phyloP scores from a whole-genome alignment of 1,139 yeast species.

The Scheffersomyces segobiensis region DNA sequence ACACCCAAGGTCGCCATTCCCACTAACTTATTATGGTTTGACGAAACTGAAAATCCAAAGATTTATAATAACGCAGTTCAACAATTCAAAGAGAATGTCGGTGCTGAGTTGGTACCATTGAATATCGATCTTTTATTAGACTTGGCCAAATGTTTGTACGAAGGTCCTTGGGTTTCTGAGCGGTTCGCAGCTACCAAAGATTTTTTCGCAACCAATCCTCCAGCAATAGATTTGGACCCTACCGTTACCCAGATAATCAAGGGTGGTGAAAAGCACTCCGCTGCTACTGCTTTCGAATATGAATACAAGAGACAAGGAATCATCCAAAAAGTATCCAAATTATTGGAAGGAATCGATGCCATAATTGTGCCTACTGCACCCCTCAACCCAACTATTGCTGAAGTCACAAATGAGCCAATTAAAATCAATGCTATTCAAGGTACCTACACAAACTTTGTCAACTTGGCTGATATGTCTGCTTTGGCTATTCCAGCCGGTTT shows the following conservation, averaged over 20 bases:
- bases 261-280: conserved; percentile 75
- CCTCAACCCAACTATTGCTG: conserved; percentile 76
- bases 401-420: conserved; percentile 77
- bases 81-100: conserved; percentile 54
- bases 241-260: conserved; percentile 75
- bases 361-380: conserved; percentile 93
- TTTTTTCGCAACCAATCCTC: conserved; percentile 74
- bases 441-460: conserved; percentile 94
- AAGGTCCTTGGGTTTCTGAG: conserved; percentile 99
- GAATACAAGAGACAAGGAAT: conserved; percentile 84
- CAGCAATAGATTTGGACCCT: conserved; percentile 72
- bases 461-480: conserved; percentile 90
- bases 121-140: conserved; percentile 77
- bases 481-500: conserved; percentile 90
- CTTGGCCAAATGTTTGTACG: conserved; percentile 87
- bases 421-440: conserved; percentile 86
- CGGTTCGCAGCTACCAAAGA: conserved; percentile 81
- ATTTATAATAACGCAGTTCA: conserved; percentile 64
- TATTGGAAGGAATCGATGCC: conserved; percentile 66
- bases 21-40: conserved; percentile 69
- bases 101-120: conserved; percentile 50
- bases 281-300: conserved; percentile 78
- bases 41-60: conserved; percentile 74
- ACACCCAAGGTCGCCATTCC: conserved; percentile 80
- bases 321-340: conserved; percentile 58